Evolutionary conservation across 768 basidiomycete species (phyloP), one percentile per base, ranked within the genome.

Genomic region (Boletus rubescentipes): DNA sequence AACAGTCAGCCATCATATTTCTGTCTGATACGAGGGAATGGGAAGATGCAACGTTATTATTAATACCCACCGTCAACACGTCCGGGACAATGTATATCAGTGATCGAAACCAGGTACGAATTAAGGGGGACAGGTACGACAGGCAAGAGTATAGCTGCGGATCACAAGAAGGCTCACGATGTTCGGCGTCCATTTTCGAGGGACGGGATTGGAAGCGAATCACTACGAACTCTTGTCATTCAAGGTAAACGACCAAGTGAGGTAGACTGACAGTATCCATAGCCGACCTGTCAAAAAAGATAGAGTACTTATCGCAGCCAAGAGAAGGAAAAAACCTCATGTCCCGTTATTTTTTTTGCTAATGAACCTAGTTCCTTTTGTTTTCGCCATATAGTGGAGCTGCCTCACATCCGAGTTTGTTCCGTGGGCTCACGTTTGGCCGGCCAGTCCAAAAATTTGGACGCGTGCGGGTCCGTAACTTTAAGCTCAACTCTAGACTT

Each of bases 401-500:
- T 23, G 10, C 10, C 9, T 14, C 31, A 47, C 12, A 42, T 16
- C 18, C 14, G 21, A 40, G 9, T 11, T 37, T 46, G 42, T 42
- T 48, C 46, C 48, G 47, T 39, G 35, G 37, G 39, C 31, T 55
- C 23, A 26, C 47, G 36, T 11, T 37, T 32, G 14, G 26, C 11
- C 5, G n/a, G n/a, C 43, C 35, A 20, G 45, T 39, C 30, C 40
- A 26, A 23, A 16, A 18, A n/a, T 5, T n/a, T 50, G 14, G 10
- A 16, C 1, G 1, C 16, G n/a, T 4, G 23, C 15, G 20, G 43
- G 11, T 30, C 32, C 40, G 26, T 37, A 30, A 44, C 4, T 11
- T 43, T 37, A 36, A 15, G 3, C 20, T 9, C 37, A 63, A 54
- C 23, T 63, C 59, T 66, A 59, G 26, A 53, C 50, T 59, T 67